Evolutionary conservation across 2,329 filamentous ascomycete genomes (phyloP).

Genomic region (Colletotrichum sp.): DNA sequence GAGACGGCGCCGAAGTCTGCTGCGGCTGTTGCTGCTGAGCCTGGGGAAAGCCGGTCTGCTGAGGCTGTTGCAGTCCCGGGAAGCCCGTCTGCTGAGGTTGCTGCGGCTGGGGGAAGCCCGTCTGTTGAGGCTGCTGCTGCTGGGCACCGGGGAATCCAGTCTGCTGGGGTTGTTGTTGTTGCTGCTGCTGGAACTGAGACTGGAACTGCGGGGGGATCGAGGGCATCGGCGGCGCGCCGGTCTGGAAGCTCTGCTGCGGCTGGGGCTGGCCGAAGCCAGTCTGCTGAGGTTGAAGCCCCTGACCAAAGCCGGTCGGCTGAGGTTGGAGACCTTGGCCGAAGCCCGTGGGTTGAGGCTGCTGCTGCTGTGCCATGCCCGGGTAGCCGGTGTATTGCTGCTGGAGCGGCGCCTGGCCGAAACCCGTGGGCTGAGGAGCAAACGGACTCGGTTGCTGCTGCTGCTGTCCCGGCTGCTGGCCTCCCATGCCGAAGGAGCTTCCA

Average conservation of each 20-base stretch:
- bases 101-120: slow-evolving; percentile 48
- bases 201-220: slow-evolving; percentile 66
- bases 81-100: slow-evolving; percentile 50
- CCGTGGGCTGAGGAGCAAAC: slow-evolving; percentile 65
- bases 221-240: slow-evolving; percentile 64
- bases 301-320: slow-evolving; percentile 49
- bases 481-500: slow-evolving; percentile 54
- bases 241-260: slow-evolving; percentile 66
- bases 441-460: slow-evolving; percentile 56
- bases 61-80: slow-evolving; percentile 43
- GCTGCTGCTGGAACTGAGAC: slow-evolving; percentile 62
- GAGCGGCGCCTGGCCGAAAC: slow-evolving; percentile 60
- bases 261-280: slow-evolving; percentile 69
- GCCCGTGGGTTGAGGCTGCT: slow-evolving; percentile 67
- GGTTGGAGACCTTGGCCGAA: slow-evolving; percentile 57
- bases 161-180: slow-evolving; percentile 43
- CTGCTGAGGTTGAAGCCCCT: slow-evolving; percentile 66
- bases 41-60: slow-evolving; percentile 47
- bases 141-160: slow-evolving; percentile 52
- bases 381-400: slow-evolving; percentile 68
- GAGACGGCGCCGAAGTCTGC: slow-evolving; percentile 53
- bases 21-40: slow-evolving; percentile 39
- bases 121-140: slow-evolving; percentile 48
- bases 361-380: slow-evolving; percentile 58
- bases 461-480: slow-evolving; percentile 48